Conservation (phyloP, 2,329 filamentous ascomycete species). For the Endocalyx cinctus region DNA sequence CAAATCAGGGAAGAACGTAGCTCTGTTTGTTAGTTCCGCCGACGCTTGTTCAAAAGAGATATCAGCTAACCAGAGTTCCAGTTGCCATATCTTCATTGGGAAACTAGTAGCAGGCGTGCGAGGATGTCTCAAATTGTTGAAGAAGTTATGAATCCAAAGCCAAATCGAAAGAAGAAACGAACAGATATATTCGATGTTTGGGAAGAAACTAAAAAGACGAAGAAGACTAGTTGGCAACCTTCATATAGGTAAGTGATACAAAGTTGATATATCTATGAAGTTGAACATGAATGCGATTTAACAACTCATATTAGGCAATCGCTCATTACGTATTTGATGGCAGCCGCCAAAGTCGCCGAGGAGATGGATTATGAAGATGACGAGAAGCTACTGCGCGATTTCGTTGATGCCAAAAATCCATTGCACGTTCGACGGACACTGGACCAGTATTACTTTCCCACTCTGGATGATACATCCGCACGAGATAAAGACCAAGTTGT, state of each 20-base stretch:
- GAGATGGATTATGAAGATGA: conserved; percentile 6
- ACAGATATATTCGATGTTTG: background rate
- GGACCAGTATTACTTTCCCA: conserved; percentile 26
- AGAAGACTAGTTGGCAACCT: too few relatives aligned
- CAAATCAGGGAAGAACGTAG: background rate
- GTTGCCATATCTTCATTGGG: conserved; percentile 12
- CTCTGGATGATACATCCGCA: conserved; percentile 20
- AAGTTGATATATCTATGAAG: too few relatives aligned
- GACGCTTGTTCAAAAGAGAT: background rate
- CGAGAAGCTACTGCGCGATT: conserved; percentile 7
- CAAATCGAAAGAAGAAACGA: background rate
- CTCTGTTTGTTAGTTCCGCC: background rate
- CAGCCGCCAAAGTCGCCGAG: conserved; percentile 7
- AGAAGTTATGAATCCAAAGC: background rate
- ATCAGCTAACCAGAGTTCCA: conserved; percentile 1
- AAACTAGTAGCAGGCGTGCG: conserved; percentile 5
- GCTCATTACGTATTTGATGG: conserved; percentile 6
- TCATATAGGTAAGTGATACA: too few relatives aligned
- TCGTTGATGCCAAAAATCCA: conserved; percentile 11
- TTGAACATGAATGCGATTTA: background rate
- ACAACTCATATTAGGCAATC: background rate
- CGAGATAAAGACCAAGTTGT: conserved; percentile 17
- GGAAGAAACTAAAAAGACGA: too few relatives aligned
- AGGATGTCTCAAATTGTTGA: conserved; percentile 3
- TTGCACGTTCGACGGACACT: conserved; percentile 24